Conservation (phyloP, 2,329 filamentous ascomycete genomes). For the Beauveria sp. region DNA sequence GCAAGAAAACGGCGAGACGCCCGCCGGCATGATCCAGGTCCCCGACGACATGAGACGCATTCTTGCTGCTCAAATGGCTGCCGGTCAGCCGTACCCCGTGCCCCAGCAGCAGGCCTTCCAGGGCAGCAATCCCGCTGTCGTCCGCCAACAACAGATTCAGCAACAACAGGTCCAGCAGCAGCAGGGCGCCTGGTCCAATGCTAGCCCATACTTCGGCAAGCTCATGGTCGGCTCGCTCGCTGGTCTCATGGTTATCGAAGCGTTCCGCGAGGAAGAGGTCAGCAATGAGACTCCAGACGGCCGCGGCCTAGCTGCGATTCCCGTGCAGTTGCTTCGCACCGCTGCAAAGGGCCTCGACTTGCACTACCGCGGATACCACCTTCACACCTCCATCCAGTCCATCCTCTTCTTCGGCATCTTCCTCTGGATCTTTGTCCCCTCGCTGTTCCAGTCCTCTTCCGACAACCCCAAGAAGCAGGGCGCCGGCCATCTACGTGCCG, state of each 20-base stretch:
- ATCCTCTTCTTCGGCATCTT: constrained; percentile 45
- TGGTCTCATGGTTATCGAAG: constrained; percentile 86
- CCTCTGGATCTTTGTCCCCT: constrained; percentile 48
- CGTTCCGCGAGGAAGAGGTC: constrained; percentile 59
- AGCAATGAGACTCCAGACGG: constrained; percentile 56
- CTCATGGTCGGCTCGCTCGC: constrained; percentile 90
- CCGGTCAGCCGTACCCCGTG: constrained; percentile 46
- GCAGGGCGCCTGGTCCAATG: constrained; percentile 46
- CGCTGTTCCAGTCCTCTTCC: constrained; percentile 35
- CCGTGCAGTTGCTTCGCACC: constrained; percentile 47
- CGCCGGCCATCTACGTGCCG: constrained; percentile 38
- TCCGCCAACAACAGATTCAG: constrained; percentile 51
- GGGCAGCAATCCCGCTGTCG: constrained; percentile 32
- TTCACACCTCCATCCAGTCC: constrained; percentile 46
- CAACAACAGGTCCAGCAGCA: constrained; percentile 40
- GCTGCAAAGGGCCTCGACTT: constrained; percentile 42
- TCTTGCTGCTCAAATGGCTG: constrained; percentile 46
- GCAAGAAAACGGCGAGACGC: constrained; percentile 31
- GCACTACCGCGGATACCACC: constrained; percentile 46
- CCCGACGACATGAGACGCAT: constrained; percentile 59
- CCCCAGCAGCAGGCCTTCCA: constrained; percentile 39
- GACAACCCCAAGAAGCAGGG: constrained; percentile 47
- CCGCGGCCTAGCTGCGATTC: constrained; percentile 59
- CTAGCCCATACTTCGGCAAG: constrained; percentile 57
- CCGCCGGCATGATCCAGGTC: constrained; percentile 56